These are phyloP conservation scores for Aspergillus udagawae DNA, from an alignment of 2,329 filamentous ascomycete genomes.

Conservation along the genomic window DNA sequence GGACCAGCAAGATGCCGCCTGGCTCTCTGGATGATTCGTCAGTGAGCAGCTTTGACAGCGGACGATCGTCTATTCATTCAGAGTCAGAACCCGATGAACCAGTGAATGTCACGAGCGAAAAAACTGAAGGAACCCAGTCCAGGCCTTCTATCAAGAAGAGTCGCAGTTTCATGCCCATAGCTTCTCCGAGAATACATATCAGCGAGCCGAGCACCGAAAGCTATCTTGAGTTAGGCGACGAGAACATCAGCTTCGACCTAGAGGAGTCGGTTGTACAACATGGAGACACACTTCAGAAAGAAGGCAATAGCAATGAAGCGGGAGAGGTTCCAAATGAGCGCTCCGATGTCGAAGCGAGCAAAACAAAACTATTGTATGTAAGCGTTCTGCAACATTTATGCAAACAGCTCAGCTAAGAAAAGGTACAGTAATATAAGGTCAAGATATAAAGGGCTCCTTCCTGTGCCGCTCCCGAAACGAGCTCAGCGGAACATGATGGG, in stretches of 20 bases:
- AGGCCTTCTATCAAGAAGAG: slow-evolving; percentile 19
- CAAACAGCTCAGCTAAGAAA: neutral
- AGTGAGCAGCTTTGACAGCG: slow-evolving; percentile 28
- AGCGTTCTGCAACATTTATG: neutral
- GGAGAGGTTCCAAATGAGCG: neutral
- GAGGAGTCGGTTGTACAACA: neutral
- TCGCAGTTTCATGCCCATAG: slow-evolving; percentile 20
- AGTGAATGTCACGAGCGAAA: neutral
- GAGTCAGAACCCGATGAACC: slow-evolving; percentile 8
- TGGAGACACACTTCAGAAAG: neutral
- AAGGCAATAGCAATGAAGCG: neutral
- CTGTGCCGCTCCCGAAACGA: slow-evolving; percentile 20
- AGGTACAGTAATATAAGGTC: slow-evolving; percentile 2
- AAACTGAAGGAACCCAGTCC: slow-evolving; percentile 8
- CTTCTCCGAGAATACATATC: slow-evolving; percentile 28
- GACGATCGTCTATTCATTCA: slow-evolving; percentile 19
- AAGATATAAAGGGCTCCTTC: slow-evolving; percentile 20
- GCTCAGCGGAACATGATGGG: slow-evolving; percentile 20
- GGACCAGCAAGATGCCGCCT: slow-evolving; percentile 17
- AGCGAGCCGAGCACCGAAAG: slow-evolving; percentile 21
- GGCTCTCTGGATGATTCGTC: slow-evolving; percentile 26
- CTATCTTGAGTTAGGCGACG: slow-evolving; percentile 14
- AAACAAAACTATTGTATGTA: neutral
- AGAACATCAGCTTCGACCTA: slow-evolving; percentile 4
- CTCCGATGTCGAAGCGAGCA: neutral